phyloP scores from a whole-genome alignment of 202 grass and related monocot species.

The Cymbopogon flexuosus region DNA sequence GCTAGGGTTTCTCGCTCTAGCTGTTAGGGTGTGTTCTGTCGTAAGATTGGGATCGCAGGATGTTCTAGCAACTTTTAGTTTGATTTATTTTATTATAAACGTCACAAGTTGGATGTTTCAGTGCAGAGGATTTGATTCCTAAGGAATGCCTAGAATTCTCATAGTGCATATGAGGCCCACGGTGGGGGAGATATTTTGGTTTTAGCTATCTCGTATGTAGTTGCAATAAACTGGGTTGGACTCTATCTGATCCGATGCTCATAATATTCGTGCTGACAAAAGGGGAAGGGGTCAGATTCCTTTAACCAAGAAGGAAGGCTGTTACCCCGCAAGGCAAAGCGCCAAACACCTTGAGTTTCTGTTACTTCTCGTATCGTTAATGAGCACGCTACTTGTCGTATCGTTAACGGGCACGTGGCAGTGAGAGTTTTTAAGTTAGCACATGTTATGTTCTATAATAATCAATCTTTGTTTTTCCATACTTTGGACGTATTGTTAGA shows the following conservation, averaged over 20 bases:
- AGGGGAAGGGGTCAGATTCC: not conserved
- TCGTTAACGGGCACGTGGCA: not conserved
- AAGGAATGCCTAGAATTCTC: not conserved
- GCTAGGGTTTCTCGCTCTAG: too few species aligned
- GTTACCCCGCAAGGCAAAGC: not conserved
- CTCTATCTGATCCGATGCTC: not conserved
- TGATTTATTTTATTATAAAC: too few species aligned
- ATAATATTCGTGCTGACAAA: not conserved
- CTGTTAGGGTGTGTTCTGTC: too few species aligned
- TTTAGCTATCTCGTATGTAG: not conserved
- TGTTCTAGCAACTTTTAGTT: too few species aligned
- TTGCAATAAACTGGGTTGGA: not conserved
- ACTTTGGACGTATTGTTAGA: not conserved
- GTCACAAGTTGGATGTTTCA: too few species aligned
- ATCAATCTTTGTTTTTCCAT: not conserved
- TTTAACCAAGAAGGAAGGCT: not conserved
- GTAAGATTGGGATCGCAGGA: too few species aligned
- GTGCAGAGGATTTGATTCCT: not conserved
- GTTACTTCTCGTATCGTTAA: not conserved
- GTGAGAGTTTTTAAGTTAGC: not conserved
- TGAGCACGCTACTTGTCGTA: too few species aligned
- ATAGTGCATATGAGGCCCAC: not conserved
- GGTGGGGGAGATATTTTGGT: not conserved
- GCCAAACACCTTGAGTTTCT: not conserved
- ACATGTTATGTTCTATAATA: constrained; percentile 1